Evolutionary conservation across 768 basidiomycete genomes (phyloP), one percentile per base, ranked within the genome.

Genomic region (Lentinula guzmanii): DNA sequence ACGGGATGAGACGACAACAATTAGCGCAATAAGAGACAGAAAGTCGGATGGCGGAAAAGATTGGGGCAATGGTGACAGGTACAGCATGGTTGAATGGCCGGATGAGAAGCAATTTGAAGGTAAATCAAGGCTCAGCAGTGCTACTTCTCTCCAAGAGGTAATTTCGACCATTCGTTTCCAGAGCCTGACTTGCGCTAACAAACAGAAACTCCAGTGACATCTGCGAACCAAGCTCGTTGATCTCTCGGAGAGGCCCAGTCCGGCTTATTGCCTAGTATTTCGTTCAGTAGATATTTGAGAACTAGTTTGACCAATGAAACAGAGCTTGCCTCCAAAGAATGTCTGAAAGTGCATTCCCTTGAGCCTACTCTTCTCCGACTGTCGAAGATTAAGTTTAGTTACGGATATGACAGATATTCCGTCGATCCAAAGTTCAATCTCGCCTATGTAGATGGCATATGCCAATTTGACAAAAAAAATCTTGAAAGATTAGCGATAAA

Each of bases 301-400:
- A 28, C 28, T 28, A 28, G 28, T 28, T 28, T 28, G 34, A 31
- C 52, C 21, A 53, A 21, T 28, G 9, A 28, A 52, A 28, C 51
- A 21, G 24, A n/a, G 46, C 75, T 58, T 65, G 84, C 86, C 88
- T 48, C 89, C 89, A 63, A 92, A 92, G 76, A 91, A 92, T 0
- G 89, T 90, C 70, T 90, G 83, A 55, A 88, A 83, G 69, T 89
- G 88, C 69, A 87, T 82, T 7, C 90, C 90, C 60, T 83, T 84
- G 58, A 91, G 81, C 57, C 72, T 76, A 1, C 78, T 76, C 1
- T 74, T 76, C 6, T 65, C 69, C n/a, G 72, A 67, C 3, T 72
- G 67, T 10, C 86, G 77, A 4, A 90, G 67, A 3, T 74, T 70
- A 1, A 93, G 69, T 0, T 82, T 81, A 1, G 69, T 66, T 1